Percentiles rank a stretch among this genome's conserved stretches.
These are phyloP conservation scores for Colletotrichum kahawae DNA, from an alignment of 2,329 filamentous ascomycete species.

Conservation along the genomic window DNA sequence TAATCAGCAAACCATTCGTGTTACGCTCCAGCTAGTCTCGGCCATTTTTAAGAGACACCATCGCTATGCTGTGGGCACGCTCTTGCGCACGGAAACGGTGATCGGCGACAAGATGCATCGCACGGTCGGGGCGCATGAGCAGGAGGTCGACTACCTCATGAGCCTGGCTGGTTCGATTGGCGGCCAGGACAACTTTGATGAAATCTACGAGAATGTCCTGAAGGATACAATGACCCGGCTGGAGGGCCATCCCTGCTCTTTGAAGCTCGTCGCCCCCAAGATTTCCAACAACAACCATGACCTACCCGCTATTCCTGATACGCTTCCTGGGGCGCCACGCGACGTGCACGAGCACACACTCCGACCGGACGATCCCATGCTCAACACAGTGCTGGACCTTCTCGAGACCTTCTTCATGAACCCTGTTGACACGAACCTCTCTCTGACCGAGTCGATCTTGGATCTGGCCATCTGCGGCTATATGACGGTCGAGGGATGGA, in stretches of 20 bases:
- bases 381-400: slow-evolving; percentile 71
- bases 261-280: slow-evolving; percentile 69
- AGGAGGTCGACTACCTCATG: slow-evolving; percentile 76
- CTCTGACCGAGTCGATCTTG: slow-evolving; percentile 82
- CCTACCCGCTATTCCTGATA: slow-evolving; percentile 58
- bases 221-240: slow-evolving; percentile 73
- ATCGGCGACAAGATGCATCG: slow-evolving; percentile 59
- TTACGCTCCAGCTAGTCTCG: slow-evolving; percentile 86
- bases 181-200: slow-evolving; percentile 72
- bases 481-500: slow-evolving; percentile 88
- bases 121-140: slow-evolving; percentile 76
- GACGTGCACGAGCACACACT: slow-evolving; percentile 67
- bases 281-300: slow-evolving; percentile 61
- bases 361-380: slow-evolving; percentile 64
- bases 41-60: slow-evolving; percentile 88
- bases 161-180: slow-evolving; percentile 71
- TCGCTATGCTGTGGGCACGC: slow-evolving; percentile 78
- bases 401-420: slow-evolving; percentile 87
- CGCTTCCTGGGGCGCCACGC: slow-evolving; percentile 64
- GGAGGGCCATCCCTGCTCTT: slow-evolving; percentile 76
- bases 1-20: slow-evolving; percentile 87
- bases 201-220: slow-evolving; percentile 73
- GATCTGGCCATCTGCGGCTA: slow-evolving; percentile 85
- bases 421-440: slow-evolving; percentile 88
- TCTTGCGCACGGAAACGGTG: slow-evolving; percentile 71